Base-by-base conservation (phyloP, 176 grass and related monocot species). In the Oryza meridionalis region DNA sequence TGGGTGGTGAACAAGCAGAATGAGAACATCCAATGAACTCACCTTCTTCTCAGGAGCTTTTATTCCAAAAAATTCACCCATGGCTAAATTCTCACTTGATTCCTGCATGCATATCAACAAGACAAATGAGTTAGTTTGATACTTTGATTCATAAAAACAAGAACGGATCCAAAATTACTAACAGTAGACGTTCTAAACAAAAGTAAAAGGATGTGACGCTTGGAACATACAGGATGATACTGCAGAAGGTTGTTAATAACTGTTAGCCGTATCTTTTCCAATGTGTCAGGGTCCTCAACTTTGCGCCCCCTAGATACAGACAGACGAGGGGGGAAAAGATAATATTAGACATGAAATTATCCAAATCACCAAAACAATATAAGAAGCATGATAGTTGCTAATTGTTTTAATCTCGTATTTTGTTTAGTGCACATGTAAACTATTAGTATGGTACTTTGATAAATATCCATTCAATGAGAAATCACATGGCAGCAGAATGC, bases 241-340 rank as follows among this genome's bases (percentile, higher is more conserved):
- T 93, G 79, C 58, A 98, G 93, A 83, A 98, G 96, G 77, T 98
- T 98, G 91, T 93, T 98, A 86, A 98, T 98, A 78, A 98, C 89
- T 38, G 96, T 93, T 68, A 98, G 87, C 7, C 96, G 87, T 83
- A 98, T 95, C 85, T 87, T 90, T 82, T 98, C 96, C 71, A 98
- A 76, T 89, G 93, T 95, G 90, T 84, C 87, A 61, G 96, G 96
- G 84, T 98, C 87, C 83, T 95, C 96, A 79, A 98, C 89, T 73
- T 98, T 98, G 73, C 96, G 91, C 17, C 96, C 96, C 35, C 96
- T 98, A 59, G 38, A 85, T 64, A 88, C 26, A 77, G 49, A 78
- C 12, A 88, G 35, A 85, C 77, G 31, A 42, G 15, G 6, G 69
- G 62, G 10, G 50, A 37, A 37, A 37, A 6, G 5, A 40, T 40